A percentile compares a stretch with the other conserved stretches of the same genome.
Evolutionary conservation across 805 yeast species (phyloP).

Genomic region (Candida endomychidarum): DNA sequence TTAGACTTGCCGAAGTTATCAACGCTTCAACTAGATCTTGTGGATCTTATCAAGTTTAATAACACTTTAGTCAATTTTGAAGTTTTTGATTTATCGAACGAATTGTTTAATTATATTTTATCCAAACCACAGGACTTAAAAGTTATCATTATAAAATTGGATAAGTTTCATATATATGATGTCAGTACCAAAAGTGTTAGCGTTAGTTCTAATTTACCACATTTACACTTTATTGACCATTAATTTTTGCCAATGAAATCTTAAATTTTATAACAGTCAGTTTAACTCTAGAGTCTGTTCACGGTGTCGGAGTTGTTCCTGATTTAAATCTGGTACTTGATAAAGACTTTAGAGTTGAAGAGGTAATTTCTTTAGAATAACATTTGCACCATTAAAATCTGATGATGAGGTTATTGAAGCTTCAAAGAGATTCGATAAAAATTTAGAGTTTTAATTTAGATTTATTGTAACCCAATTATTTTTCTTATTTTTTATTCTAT

Average conservation of each 20-base stretch:
- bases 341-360: conserved; percentile 40
- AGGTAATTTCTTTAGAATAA: conserved; percentile 56
- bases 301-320: conserved; percentile 56
- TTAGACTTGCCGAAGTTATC: conserved; percentile 8
- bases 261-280: no score
- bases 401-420: conserved; percentile 51
- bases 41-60: conserved; percentile 14
- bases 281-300: no score
- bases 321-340: conserved; percentile 60
- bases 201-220: not conserved
- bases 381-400: conserved; percentile 53
- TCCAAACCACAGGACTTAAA: conserved; percentile 2
- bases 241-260: no score
- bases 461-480: no score
- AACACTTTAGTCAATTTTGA: conserved; percentile 12
- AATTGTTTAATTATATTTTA: conserved; percentile 8
- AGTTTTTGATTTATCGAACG: conserved; percentile 6
- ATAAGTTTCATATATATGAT: conserved; percentile 12
- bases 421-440: conserved; percentile 42
- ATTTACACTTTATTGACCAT: no score
- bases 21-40: conserved; percentile 11
- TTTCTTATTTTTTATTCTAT: no score
- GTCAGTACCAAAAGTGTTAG: not conserved
- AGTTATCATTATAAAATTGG: conserved; percentile 10
- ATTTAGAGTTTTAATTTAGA: conserved; percentile 25